A percentile compares a stretch with the other conserved stretches of the same genome.
Evolutionary conservation across 2,329 filamentous ascomycete genomes (phyloP).

Genomic region (Phialophora chinensis): DNA sequence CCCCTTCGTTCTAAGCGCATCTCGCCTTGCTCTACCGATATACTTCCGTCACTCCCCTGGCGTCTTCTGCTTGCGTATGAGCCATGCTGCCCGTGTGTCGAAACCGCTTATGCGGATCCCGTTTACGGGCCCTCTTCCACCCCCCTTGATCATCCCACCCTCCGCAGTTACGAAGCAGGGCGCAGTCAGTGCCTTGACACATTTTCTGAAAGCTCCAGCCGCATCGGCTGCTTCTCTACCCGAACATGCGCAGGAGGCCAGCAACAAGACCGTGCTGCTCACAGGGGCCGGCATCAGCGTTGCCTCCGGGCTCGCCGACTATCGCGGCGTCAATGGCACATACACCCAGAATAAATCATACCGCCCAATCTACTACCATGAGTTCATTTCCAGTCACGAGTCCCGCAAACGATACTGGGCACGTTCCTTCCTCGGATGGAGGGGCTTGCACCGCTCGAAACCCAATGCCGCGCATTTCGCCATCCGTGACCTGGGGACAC

Average conservation of each 20-base stretch:
- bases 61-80: constrained; percentile 3
- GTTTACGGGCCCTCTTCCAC: constrained; percentile 81
- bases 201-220: constrained; percentile 69
- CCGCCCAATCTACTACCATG: constrained; percentile 88
- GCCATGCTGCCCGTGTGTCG: constrained; percentile 60
- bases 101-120: constrained; percentile 84
- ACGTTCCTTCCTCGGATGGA: constrained; percentile 90
- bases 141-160: constrained; percentile 74
- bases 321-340: constrained; percentile 85
- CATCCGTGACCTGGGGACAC: constrained; percentile 70
- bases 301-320: constrained; percentile 90
- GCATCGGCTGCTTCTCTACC: constrained; percentile 45
- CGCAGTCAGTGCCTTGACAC: constrained; percentile 75
- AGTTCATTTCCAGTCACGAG: constrained; percentile 82
- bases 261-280: constrained; percentile 62
- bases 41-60: background rate
- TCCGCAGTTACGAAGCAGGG: constrained; percentile 72
- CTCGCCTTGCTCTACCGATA: background rate
- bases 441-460: constrained; percentile 74
- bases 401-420: constrained; percentile 95
- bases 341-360: constrained; percentile 92
- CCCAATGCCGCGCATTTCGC: constrained; percentile 83
- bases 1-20: background rate
- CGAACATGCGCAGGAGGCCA: constrained; percentile 53
- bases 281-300: constrained; percentile 93